Evolutionary conservation across 1,139 yeast genomes (phyloP).

Genomic region (Magnusiomyces suaveolens): DNA sequence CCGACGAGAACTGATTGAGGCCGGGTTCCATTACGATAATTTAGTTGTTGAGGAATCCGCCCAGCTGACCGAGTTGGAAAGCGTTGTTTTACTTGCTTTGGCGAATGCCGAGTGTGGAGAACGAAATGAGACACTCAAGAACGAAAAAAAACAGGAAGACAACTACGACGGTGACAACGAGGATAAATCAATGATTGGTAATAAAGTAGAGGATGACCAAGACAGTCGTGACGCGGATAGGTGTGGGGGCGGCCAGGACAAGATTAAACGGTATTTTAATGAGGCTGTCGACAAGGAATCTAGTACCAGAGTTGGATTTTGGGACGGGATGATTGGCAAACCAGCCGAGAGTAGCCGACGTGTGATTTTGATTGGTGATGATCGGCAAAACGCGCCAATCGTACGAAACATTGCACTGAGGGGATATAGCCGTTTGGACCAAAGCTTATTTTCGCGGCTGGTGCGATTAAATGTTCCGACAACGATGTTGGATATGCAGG

Average conservation of each 20-base stretch:
- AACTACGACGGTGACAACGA: neutral
- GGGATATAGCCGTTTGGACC: slow-evolving; percentile 19
- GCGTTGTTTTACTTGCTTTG: slow-evolving; percentile 27
- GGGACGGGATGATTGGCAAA: no score
- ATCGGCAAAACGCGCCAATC: slow-evolving; percentile 23
- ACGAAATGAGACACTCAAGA: neutral
- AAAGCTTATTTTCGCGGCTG: slow-evolving; percentile 26
- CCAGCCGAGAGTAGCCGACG: slow-evolving; percentile 21
- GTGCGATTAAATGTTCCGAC: slow-evolving; percentile 24
- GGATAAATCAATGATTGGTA: no score
- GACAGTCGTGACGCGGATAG: no score
- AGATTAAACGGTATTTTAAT: neutral
- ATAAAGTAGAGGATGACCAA: no score
- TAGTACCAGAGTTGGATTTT: neutral
- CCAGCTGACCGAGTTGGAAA: slow-evolving; percentile 30
- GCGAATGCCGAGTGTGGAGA: slow-evolving; percentile 1
- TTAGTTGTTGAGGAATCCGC: slow-evolving; percentile 34
- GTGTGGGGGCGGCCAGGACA: no score
- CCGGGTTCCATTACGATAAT: slow-evolving; percentile 25
- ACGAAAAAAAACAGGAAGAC: neutral
- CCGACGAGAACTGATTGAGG: slow-evolving; percentile 19
- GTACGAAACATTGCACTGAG: slow-evolving; percentile 18
- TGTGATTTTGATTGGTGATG: slow-evolving; percentile 34
- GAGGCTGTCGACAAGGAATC: neutral
- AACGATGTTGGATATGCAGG: slow-evolving; percentile 23